These are phyloP conservation scores for Clavispora phyllophila DNA, from an alignment of 805 yeast genomes.

Conservation along the genomic window DNA sequence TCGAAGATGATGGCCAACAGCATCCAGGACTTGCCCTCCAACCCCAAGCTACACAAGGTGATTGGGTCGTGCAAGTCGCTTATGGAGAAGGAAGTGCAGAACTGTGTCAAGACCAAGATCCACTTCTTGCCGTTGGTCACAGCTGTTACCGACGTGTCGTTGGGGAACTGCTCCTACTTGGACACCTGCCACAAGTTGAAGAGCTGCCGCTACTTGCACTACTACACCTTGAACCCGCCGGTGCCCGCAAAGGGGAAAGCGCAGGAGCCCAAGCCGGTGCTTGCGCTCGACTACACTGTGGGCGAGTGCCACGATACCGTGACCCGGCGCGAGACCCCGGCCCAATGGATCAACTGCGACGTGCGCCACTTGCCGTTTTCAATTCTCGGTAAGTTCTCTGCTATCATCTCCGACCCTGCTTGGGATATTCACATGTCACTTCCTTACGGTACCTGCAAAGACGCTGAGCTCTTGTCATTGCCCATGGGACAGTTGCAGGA, in stretches of 20 bases:
- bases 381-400: conserved; percentile 72
- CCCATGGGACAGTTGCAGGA: conserved; percentile 68
- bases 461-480: conserved; percentile 62
- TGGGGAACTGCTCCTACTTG: conserved; percentile 90
- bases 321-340: conserved; percentile 38
- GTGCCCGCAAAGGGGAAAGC: not conserved
- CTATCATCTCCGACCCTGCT: conserved; percentile 88
- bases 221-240: conserved; percentile 47
- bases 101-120: conserved; percentile 18
- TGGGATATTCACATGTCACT: conserved; percentile 94
- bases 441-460: conserved; percentile 75
- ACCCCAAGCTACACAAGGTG: conserved; percentile 12
- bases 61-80: conserved; percentile 11
- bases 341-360: conserved; percentile 89
- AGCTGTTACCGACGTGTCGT: conserved; percentile 56
- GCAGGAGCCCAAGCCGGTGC: conserved; percentile 2
- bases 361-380: conserved; percentile 66
- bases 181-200: conserved; percentile 89
- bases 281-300: conserved; percentile 39
- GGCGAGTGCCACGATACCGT: conserved; percentile 42
- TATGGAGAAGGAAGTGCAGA: conserved; percentile 9
- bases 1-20: conserved; percentile 12
- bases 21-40: conserved; percentile 12
- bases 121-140: conserved; percentile 22
- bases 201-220: conserved; percentile 78